Evolutionary conservation across 106 monocot genomes (phyloP).

Genomic region (Cymbidium sinense): DNA sequence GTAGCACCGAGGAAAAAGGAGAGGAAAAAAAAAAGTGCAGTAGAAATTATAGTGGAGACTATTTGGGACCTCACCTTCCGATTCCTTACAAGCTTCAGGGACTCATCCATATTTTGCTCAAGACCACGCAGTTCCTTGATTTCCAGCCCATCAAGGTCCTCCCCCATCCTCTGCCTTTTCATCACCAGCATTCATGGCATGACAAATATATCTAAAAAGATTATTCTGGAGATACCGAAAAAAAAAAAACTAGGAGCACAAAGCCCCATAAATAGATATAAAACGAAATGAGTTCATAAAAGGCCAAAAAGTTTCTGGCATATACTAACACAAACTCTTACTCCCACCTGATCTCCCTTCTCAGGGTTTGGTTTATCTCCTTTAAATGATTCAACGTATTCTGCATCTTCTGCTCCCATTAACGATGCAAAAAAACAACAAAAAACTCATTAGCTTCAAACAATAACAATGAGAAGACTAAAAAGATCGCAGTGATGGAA

Average conservation of each 20-base stretch:
- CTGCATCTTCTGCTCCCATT: constrained; percentile 62
- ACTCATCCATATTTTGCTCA: constrained; percentile 65
- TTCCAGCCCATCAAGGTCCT: constrained; percentile 54
- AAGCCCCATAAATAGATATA: neutral
- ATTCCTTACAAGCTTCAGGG: constrained; percentile 50
- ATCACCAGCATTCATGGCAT: neutral
- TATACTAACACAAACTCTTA: neutral
- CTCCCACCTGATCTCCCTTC: constrained; percentile 66
- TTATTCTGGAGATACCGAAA: neutral
- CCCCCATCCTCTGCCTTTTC: constrained; percentile 70
- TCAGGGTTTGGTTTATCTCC: constrained; percentile 65
- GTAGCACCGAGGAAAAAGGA: too few species aligned
- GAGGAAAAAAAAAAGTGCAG: too few species aligned
- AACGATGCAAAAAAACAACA: neutral
- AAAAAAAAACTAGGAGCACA: neutral
- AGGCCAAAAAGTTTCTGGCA: neutral
- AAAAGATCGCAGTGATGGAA: neutral
- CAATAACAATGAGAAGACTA: neutral
- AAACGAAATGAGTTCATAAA: neutral
- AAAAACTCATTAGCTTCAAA: neutral
- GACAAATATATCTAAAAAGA: neutral
- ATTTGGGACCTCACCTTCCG: constrained; percentile 36
- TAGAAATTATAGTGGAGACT: too few species aligned
- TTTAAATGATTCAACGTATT: constrained; percentile 59
- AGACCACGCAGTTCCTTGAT: constrained; percentile 69